Evolutionary conservation across 2,329 filamentous ascomycete species (phyloP).

Genomic region (Alternaria metachromatica): DNA sequence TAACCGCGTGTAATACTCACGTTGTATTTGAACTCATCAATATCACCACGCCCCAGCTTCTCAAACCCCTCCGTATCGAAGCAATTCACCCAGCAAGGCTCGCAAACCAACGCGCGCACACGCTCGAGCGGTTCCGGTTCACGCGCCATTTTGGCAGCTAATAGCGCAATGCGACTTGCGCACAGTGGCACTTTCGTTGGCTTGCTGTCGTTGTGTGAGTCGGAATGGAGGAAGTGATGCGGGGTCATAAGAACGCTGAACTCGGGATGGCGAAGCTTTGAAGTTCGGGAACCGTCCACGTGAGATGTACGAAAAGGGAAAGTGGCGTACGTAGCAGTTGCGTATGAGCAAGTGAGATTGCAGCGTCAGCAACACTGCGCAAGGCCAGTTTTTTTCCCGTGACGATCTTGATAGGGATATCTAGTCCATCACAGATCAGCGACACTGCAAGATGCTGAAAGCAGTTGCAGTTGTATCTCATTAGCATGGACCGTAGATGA

Average conservation of each 20-base stretch:
- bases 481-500: no score
- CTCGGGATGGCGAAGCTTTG: no score
- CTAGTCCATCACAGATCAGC: no score
- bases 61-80: not conserved
- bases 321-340: not conserved
- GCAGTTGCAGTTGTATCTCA: no score
- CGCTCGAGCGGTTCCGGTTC: not conserved
- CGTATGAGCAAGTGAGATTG: not conserved
- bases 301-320: not conserved
- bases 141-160: fast-evolving
- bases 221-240: not conserved
- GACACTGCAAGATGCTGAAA: no score
- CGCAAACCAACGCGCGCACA: not conserved
- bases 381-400: no score
- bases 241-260: no score
- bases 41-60: not conserved
- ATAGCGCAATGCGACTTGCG: fast-evolving
- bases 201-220: fast-evolving
- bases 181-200: fast-evolving
- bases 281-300: not conserved
- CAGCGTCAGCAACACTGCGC: no score
- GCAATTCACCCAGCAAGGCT: not conserved
- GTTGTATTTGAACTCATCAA: not conserved
- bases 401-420: no score
- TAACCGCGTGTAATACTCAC: not conserved